Evolutionary conservation across 1,284 basidiomycete species (phyloP).

Genomic region (Mycocalia duriaeana): DNA sequence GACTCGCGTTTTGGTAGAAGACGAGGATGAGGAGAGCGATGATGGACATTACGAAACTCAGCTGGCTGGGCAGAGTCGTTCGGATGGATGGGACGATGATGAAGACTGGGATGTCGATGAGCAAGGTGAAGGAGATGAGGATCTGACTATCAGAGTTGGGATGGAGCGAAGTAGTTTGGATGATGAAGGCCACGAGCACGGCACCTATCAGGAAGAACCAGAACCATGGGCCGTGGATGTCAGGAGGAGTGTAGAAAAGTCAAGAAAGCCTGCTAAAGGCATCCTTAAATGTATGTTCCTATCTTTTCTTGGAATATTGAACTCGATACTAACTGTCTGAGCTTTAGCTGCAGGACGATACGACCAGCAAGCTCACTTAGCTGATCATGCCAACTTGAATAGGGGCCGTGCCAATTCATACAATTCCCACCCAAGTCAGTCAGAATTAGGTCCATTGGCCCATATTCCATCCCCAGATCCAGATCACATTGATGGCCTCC

Average conservation of each 20-base stretch:
- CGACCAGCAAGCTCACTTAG: slow-evolving; percentile 51
- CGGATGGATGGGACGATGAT: slow-evolving; percentile 69
- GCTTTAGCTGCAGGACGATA: slow-evolving; percentile 57
- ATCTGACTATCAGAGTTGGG: slow-evolving; percentile 65
- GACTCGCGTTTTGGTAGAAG: slow-evolving; percentile 62
- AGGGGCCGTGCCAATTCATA: slow-evolving; percentile 77
- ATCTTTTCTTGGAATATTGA: no score
- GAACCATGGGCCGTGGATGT: slow-evolving; percentile 74
- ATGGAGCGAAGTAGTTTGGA: slow-evolving; percentile 40
- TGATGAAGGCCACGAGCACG: slow-evolving; percentile 43
- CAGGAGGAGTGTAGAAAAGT: slow-evolving; percentile 61
- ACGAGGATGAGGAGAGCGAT: slow-evolving; percentile 62
- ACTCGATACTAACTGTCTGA: no score
- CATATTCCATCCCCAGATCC: slow-evolving; percentile 77
- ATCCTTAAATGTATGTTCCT: slow-evolving; percentile 81
- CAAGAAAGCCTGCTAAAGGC: slow-evolving; percentile 68
- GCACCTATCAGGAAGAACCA: slow-evolving; percentile 46
- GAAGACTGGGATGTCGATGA: slow-evolving; percentile 54
- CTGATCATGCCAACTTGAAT: slow-evolving; percentile 39
- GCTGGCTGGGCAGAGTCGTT: slow-evolving; percentile 30
- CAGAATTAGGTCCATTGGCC: slow-evolving; percentile 69
- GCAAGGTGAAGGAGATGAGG: slow-evolving; percentile 66
- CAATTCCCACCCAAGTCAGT: slow-evolving; percentile 51
- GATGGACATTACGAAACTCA: slow-evolving; percentile 38
- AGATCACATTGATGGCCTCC: slow-evolving; percentile 81